Conservation (phyloP, 2,329 filamentous ascomycete species). For the Lasiodiplodia sp. region DNA sequence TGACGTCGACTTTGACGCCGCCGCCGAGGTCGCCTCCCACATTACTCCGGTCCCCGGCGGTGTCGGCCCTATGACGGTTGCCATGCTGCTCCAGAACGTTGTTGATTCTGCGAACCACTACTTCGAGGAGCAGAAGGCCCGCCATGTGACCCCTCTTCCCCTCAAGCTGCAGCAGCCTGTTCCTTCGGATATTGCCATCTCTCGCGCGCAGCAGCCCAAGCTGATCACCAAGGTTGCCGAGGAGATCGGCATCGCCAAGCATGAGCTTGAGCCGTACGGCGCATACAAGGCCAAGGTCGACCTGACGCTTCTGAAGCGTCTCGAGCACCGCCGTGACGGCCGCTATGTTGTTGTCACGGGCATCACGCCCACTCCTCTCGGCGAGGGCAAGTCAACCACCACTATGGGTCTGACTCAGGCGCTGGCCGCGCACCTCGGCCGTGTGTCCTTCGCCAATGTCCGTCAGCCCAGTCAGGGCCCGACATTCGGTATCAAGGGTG, state of each 20-base stretch:
- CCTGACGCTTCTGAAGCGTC: conserved; percentile 78
- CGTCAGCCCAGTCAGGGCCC: conserved; percentile 96
- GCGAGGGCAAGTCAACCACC: conserved; percentile 97
- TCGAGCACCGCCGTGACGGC: conserved; percentile 86
- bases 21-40: conserved; percentile 82
- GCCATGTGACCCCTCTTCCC: conserved; percentile 82
- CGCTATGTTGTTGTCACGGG: conserved; percentile 92
- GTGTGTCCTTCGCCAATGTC: conserved; percentile 93
- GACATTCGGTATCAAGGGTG: conserved; percentile 98
- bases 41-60: conserved; percentile 97
- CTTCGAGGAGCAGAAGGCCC: conserved; percentile 82
- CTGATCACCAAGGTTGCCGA: conserved; percentile 82
- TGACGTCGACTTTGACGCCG: conserved; percentile 91
- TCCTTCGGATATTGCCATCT: conserved; percentile 95
- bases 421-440: conserved; percentile 84
- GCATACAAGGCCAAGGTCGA: conserved; percentile 97
- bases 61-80: conserved; percentile 98
- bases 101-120: conserved; percentile 83
- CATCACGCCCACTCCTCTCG: conserved; percentile 94
- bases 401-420: conserved; percentile 96
- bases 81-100: conserved; percentile 96
- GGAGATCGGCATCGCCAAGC: conserved; percentile 85
- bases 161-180: conserved; percentile 81
- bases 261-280: conserved; percentile 94
- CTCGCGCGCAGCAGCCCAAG: conserved; percentile 89